Evolutionary conservation across 108 stramenopile genomes (phyloP).

Genomic region (Fistulifera pelliculosa): DNA sequence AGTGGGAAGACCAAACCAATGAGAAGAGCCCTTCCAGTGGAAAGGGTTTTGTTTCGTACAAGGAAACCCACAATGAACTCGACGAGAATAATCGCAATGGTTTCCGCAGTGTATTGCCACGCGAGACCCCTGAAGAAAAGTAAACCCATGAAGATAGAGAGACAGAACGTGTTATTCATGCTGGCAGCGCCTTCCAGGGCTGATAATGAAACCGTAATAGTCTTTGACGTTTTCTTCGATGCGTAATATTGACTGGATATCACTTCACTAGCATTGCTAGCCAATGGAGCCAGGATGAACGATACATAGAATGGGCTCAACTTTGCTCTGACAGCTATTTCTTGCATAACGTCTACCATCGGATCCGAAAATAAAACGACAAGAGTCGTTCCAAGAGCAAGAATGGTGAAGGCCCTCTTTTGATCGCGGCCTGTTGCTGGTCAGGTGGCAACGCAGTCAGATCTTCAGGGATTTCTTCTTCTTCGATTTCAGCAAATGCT

Average conservation of each 20-base stretch:
- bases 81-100: conserved; percentile 86
- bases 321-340: conserved; percentile 64
- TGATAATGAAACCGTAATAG: conserved; percentile 86
- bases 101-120: conserved; percentile 96
- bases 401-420: conserved; percentile 78
- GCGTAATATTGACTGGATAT: conserved; percentile 91
- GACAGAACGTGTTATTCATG: conserved; percentile 97
- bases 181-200: conserved; percentile 92
- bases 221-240: conserved; percentile 87
- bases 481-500: conserved; percentile 39
- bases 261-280: conserved; percentile 93
- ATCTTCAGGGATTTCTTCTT: conserved; percentile 72
- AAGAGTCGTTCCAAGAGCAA: conserved; percentile 74
- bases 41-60: conserved; percentile 34
- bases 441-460: conserved; percentile 66
- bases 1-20: conserved; percentile 75
- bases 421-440: conserved; percentile 80
- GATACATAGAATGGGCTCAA: conserved; percentile 92
- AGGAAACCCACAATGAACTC: conserved; percentile 68
- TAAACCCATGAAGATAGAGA: conserved; percentile 92
- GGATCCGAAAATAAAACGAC: conserved; percentile 93
- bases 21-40: conserved; percentile 25
- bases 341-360: conserved; percentile 94
- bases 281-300: conserved; percentile 93
- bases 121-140: conserved; percentile 85